Evolutionary conservation across 2,329 filamentous ascomycete genomes (phyloP), one percentile per base, ranked within the genome.

Genomic region (Lanzia echinophila): DNA sequence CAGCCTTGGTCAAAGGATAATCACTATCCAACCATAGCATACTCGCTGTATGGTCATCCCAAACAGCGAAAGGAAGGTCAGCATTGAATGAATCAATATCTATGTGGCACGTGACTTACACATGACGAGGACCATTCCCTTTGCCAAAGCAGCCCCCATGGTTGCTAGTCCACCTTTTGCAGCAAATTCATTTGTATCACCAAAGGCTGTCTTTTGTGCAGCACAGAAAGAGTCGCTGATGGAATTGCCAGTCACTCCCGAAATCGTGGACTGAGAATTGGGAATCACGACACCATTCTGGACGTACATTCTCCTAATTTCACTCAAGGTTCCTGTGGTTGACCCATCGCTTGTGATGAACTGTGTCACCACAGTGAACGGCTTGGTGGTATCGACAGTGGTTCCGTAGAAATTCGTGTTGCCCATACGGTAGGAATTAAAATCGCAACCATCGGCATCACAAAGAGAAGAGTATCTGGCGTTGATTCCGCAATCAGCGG

Each of bases 61-160:
- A 80, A 62, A 83, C 72, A 46, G 74, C n/a, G n/a, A n/a, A n/a
- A n/a, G n/a, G n/a, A n/a, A n/a, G n/a, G n/a, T n/a, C n/a, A n/a
- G n/a, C n/a, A n/a, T n/a, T n/a, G n/a, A n/a, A n/a, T n/a, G n/a
- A n/a, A n/a, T n/a, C n/a, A n/a, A n/a, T n/a, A n/a, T n/a, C n/a
- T n/a, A n/a, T n/a, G n/a, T n/a, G n/a, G n/a, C n/a, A n/a, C n/a
- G n/a, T n/a, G n/a, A n/a, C n/a, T n/a, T n/a, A n/a, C n/a, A 77
- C 76, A 87, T 77, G 63, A 85, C 82, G 12, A 87, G 74, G 46
- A 86, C 83, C 79, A 86, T 83, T 44, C 63, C 63, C 33, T 80
- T 66, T 11, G 69, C 67, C 50, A 87, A 70, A 28, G 79, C 81
- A 1, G 71, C 67, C 56, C 77, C 74, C 75, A 87, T 81, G 31